These are phyloP conservation scores for Choiromyces venosus DNA, from an alignment of 495 filamentous ascomycete species.

Conservation along the genomic window DNA sequence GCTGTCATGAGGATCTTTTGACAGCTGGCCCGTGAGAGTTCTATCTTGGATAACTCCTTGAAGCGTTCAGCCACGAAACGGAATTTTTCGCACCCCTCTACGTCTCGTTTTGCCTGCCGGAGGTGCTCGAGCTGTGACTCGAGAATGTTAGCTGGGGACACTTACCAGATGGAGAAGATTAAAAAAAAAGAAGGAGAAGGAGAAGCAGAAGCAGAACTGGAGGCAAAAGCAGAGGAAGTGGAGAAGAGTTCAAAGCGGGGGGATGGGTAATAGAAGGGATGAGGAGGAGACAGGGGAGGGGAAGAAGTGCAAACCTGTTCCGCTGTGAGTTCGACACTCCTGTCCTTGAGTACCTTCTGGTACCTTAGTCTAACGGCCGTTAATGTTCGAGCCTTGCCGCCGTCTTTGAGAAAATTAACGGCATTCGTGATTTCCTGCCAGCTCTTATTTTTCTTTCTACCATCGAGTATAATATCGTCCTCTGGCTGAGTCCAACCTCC, in stretches of 20 bases:
- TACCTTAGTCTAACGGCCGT: slow-evolving; percentile 25
- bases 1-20: slow-evolving; percentile 9
- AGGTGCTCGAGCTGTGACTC: slow-evolving; percentile 13
- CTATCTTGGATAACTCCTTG: slow-evolving; percentile 21
- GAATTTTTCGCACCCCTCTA: slow-evolving; percentile 25
- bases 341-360: slow-evolving; percentile 26
- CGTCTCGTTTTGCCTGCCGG: slow-evolving; percentile 16
- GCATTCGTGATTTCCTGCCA: slow-evolving; percentile 27
- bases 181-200: not conserved
- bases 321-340: slow-evolving; percentile 16
- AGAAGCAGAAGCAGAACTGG: not conserved
- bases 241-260: not conserved
- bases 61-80: slow-evolving; percentile 17
- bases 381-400: slow-evolving; percentile 17
- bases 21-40: slow-evolving; percentile 10
- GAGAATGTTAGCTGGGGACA: slow-evolving; percentile 3
- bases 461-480: slow-evolving; percentile 21
- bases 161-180: not conserved
- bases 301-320: slow-evolving; percentile 13
- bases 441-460: slow-evolving; percentile 16
- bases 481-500: slow-evolving; percentile 22
- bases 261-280: not conserved
- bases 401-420: slow-evolving; percentile 8
- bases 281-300: not conserved
- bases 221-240: not conserved